Base-by-base conservation (phyloP, 331 rosid species). In the Dryas integrifolia region DNA sequence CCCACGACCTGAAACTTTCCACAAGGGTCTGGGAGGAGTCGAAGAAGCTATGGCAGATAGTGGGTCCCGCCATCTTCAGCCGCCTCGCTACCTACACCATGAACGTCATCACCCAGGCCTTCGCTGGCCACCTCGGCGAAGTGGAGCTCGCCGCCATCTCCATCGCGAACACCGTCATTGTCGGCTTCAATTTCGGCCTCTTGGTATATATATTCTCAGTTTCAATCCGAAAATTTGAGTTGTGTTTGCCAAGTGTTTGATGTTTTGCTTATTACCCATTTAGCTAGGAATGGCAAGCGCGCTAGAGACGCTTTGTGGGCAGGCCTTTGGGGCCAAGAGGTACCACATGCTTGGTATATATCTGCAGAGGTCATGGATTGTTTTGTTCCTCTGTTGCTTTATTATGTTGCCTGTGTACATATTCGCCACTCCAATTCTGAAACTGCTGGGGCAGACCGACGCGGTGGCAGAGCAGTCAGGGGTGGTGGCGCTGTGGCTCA, bases 221-320 rank as follows among this genome's bases (percentile, higher is more conserved):
- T 30, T 2, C 35, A 30, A 30, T 30, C 35, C 35, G 35, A 30
- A 30, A 57, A 57, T 55, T 64, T 61, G 46, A 3, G 45, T 7
- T 38, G 2, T 30, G 13, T 46, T 41, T 13, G 8, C 15, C 6
- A 5, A 9, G 9, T 4, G 7, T 43, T 58, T 18, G 12, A 8
- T 4, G 7, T 44, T 49, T 69, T n/a, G 45, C 10, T 41, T 3
- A 53, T 43, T 2, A 30, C 18, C 8, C 1, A 38, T n/a, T 57
- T 52, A 91, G 96, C 53, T 91, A 58, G 97, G 96, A 41, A 91
- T 91, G 97, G 97, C 92, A 3, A 91, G 97, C 48, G 96, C 97
- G 6, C 51, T 92, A 65, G 96, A 92, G 79, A 92, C 97, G 2
- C 83, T 89, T 5, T 92, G 97, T 60, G 97, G 96, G 35, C 97